Evolutionary conservation across 257 asterid species (phyloP).

Genomic region (Solanum neorickii): DNA sequence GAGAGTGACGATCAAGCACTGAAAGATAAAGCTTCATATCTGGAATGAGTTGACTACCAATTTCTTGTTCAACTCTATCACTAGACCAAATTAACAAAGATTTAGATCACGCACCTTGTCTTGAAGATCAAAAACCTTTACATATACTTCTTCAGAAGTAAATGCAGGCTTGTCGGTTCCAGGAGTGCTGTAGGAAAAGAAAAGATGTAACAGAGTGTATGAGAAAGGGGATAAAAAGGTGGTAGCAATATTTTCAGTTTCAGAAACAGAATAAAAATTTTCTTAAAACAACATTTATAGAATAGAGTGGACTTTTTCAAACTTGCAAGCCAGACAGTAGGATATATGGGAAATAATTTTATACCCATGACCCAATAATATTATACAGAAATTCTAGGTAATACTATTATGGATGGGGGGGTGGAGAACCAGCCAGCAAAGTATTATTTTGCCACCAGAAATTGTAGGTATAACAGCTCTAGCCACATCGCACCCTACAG

Average conservation of each 20-base stretch:
- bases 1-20: background rate
- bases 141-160: constrained; percentile 82
- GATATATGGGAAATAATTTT: background rate
- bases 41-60: background rate
- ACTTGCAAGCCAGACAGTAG: background rate
- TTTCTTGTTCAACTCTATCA: background rate
- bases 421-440: background rate
- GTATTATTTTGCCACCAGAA: background rate
- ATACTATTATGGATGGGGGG: background rate
- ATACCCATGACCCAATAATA: background rate
- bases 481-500: background rate
- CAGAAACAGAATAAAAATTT: background rate
- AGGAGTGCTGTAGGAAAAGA: constrained; percentile 48
- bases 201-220: background rate
- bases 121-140: constrained; percentile 65
- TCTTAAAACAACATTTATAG: background rate
- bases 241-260: background rate
- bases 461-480: background rate
- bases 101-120: constrained; percentile 45
- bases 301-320: background rate
- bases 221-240: background rate
- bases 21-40: background rate
- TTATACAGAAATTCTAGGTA: background rate
- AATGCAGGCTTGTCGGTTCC: constrained; percentile 53
- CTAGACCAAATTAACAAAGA: background rate